These are phyloP conservation scores for Floccularia luteovirens DNA, from an alignment of 768 basidiomycete genomes.

Conservation along the genomic window DNA sequence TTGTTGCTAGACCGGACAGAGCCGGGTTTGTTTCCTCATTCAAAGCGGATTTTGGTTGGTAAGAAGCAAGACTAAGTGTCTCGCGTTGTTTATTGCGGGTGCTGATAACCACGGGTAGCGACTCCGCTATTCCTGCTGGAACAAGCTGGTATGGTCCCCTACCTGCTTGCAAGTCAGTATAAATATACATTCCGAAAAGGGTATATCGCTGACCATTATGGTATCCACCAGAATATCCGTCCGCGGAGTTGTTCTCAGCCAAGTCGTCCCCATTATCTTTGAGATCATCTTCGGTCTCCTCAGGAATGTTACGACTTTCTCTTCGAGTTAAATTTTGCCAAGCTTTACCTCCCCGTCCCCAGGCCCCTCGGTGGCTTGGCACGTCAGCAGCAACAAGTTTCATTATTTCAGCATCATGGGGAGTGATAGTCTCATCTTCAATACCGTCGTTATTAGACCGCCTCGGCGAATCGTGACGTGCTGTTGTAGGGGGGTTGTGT, in stretches of 20 bases:
- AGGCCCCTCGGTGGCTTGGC: conserved; percentile 66
- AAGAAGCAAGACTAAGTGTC: conserved; percentile 46
- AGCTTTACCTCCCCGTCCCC: conserved; percentile 55
- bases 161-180: too few species aligned
- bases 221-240: too few species aligned
- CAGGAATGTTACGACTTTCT: conserved; percentile 19
- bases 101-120: conserved; percentile 59
- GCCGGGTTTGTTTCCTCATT: conserved; percentile 22
- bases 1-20: conserved; percentile 23
- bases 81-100: conserved; percentile 24
- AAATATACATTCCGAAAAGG: too few species aligned
- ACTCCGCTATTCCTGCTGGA: conserved; percentile 28
- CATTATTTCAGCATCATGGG: conserved; percentile 40
- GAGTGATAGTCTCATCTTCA: conserved; percentile 1
- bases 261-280: conserved; percentile 4
- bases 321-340: conserved; percentile 55
- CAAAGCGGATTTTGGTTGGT: conserved; percentile 43
- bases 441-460: neutral
- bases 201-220: too few species aligned
- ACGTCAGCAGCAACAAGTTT: conserved; percentile 61
- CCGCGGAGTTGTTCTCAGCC: too few species aligned
- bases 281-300: conserved; percentile 23
- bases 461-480: neutral
- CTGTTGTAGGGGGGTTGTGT: conserved; percentile 7
- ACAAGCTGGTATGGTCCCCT: neutral